Percentiles rank a stretch among this genome's conserved stretches.
Conservation (phyloP, 1,284 basidiomycete genomes). For the Sporisorium exsertum region DNA sequence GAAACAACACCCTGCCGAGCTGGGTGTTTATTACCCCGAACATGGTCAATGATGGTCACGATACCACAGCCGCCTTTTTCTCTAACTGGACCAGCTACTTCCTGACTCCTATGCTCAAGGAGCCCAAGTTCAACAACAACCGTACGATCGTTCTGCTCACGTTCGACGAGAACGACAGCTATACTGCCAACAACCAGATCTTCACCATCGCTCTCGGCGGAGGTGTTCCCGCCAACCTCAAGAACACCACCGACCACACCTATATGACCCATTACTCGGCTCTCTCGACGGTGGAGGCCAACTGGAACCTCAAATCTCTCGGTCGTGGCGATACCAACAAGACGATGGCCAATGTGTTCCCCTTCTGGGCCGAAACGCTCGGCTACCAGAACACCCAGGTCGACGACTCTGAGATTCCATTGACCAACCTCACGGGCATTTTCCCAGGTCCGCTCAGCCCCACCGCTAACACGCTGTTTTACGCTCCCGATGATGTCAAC, state of each 20-base stretch:
- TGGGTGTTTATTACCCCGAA: conserved; percentile 78
- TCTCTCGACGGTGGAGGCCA: conserved; percentile 76
- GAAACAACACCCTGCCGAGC: conserved; percentile 74
- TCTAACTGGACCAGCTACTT: conserved; percentile 74
- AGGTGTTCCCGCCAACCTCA: conserved; percentile 40
- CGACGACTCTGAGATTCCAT: conserved; percentile 45
- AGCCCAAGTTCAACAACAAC: conserved; percentile 73
- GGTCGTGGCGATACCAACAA: conserved; percentile 60
- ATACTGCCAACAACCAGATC: conserved; percentile 65
- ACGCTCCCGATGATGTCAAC: conserved; percentile 62
- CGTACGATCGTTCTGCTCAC: conserved; percentile 75
- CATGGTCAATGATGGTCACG: conserved; percentile 74
- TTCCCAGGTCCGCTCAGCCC: conserved; percentile 62
- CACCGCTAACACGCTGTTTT: conserved; percentile 61
- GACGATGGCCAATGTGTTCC: conserved; percentile 73
- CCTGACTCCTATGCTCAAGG: conserved; percentile 74
- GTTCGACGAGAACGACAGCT: conserved; percentile 75
- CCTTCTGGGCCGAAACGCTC: conserved; percentile 71
- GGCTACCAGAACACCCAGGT: conserved; percentile 61
- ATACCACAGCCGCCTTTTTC: conserved; percentile 74
- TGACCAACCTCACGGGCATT: conserved; percentile 68
- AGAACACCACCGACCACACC: conserved; percentile 49
- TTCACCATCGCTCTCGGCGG: conserved; percentile 55
- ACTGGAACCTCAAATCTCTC: conserved; percentile 71
- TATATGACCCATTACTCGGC: conserved; percentile 76